Evolutionary conservation across 2,329 filamentous ascomycete genomes (phyloP), one percentile per base, ranked within the genome.

Genomic region (Capronia epimyces): DNA sequence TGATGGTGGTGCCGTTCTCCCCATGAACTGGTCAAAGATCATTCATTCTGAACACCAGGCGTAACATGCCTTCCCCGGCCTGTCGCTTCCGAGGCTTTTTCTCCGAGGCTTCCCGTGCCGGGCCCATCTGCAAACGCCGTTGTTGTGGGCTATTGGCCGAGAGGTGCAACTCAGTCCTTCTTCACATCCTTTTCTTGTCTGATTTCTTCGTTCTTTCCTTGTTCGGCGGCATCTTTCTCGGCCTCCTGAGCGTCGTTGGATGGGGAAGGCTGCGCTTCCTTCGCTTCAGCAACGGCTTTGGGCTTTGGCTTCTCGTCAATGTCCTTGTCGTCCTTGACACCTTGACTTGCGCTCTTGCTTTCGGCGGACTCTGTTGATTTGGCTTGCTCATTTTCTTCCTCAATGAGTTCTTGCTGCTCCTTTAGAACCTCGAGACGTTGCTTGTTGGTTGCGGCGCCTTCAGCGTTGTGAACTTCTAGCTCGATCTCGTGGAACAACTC

Each of bases 401-500:
- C 85, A 52, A 98, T 98, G 57, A 98, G 82, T 68, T 96, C 93
- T 69, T 98, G 87, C 75, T 98, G 93, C 75, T 98, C 93, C 79
- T 89, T 94, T 66, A 98, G 80, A 13, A 98, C 93, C 75, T 98
- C 93, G 36, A 98, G 85, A 68, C 93, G 86, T 77, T 97, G 93
- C 79, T 94, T 96, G 81, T 98, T 98, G 60, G 93, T 98, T 20
- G 93, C 93, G 9, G 90, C 91, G 55, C 93, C 93, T 73, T 98
- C 93, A 43, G 91, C 90, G 55, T 85, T 95, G 77, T 96, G 89
- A 8, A 98, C 89, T 74, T 98, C 93, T 25, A 98, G 85, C 72
- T 97, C 93, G 58, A 98, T 96, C 75, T 98, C 93, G 77, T 98
- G 93, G 87, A 94, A 98, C 34, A 98, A 79, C 70, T 98, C 93